These are phyloP conservation scores for Fusarium tuaranense DNA, from an alignment of 2,329 filamentous ascomycete genomes.

Conservation along the genomic window DNA sequence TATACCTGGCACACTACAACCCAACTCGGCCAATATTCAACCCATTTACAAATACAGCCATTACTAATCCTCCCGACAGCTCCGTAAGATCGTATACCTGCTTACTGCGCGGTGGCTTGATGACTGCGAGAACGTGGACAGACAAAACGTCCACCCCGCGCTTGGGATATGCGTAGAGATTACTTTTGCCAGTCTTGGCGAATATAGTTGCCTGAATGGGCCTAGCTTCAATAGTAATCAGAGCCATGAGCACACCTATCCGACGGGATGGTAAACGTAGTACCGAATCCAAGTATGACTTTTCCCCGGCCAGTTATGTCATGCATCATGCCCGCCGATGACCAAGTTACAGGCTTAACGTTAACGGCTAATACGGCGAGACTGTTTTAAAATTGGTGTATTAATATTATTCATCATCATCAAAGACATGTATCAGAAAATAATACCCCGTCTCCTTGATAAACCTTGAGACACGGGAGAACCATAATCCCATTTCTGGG, in stretches of 20 bases:
- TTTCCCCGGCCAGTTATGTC: not conserved
- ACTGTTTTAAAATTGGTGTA: not conserved
- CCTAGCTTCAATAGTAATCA: too few species aligned
- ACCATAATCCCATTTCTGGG: not conserved
- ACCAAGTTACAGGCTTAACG: too few species aligned
- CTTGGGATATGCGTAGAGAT: not conserved
- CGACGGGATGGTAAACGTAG: not conserved
- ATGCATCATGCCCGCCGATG: too few species aligned
- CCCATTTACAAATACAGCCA: not conserved
- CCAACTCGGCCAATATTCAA: not conserved
- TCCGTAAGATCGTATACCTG: not conserved
- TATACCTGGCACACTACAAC: not conserved
- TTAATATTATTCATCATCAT: not conserved
- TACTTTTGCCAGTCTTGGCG: not conserved
- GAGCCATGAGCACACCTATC: not conserved
- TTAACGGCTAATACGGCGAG: not conserved
- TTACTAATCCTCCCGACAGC: not conserved
- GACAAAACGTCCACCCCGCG: not conserved
- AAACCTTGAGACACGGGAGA: not conserved
- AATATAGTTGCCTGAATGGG: not conserved
- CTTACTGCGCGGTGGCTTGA: not conserved
- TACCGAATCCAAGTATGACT: not conserved
- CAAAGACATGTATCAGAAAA: not conserved
- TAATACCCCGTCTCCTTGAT: slow-evolving; percentile 7
- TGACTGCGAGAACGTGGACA: not conserved